A percentile compares a stretch with the other conserved stretches of the same genome.
Evolutionary conservation across 1,284 basidiomycete genomes (phyloP).

Genomic region (Ustilago bromivora): DNA sequence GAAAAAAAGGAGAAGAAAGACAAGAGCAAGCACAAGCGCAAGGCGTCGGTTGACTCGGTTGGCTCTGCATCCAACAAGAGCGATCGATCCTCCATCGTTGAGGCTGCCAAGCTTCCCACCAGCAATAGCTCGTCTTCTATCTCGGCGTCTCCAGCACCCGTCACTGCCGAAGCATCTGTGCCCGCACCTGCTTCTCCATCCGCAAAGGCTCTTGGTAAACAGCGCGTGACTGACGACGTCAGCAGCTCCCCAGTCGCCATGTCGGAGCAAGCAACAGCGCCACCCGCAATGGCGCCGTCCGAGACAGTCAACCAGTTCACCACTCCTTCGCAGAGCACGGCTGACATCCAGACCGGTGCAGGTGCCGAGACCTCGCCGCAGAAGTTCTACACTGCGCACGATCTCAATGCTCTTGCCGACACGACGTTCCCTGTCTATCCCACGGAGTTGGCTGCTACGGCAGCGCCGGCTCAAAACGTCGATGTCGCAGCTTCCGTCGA

Average conservation of each 20-base stretch:
- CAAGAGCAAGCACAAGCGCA: conserved; percentile 44
- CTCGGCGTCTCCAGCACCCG: background rate
- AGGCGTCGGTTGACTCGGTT: conserved; percentile 30
- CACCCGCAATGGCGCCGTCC: conserved; percentile 16
- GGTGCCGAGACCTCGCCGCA: conserved; percentile 28
- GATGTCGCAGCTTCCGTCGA: conserved; percentile 1
- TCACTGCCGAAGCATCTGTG: background rate
- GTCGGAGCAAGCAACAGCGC: background rate
- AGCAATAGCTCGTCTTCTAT: conserved; percentile 11
- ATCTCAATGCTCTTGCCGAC: conserved; percentile 39
- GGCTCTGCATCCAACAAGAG: conserved; percentile 33
- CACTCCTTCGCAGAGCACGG: conserved; percentile 47
- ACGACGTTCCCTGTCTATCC: conserved; percentile 35
- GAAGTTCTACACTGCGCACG: conserved; percentile 47
- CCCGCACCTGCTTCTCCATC: conserved; percentile 27
- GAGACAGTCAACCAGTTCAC: conserved; percentile 30
- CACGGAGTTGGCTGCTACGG: background rate
- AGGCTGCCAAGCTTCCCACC: conserved; percentile 15
- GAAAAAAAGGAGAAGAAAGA: conserved; percentile 48
- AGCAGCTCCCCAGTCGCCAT: background rate
- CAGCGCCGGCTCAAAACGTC: conserved; percentile 1
- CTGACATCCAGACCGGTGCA: conserved; percentile 26
- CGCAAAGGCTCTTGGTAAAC: conserved; percentile 40
- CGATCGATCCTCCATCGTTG: conserved; percentile 25
- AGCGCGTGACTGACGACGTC: conserved; percentile 10